Evolutionary conservation across 345 rosid species (phyloP).

Genomic region (Excoecaria cochinchinensis): DNA sequence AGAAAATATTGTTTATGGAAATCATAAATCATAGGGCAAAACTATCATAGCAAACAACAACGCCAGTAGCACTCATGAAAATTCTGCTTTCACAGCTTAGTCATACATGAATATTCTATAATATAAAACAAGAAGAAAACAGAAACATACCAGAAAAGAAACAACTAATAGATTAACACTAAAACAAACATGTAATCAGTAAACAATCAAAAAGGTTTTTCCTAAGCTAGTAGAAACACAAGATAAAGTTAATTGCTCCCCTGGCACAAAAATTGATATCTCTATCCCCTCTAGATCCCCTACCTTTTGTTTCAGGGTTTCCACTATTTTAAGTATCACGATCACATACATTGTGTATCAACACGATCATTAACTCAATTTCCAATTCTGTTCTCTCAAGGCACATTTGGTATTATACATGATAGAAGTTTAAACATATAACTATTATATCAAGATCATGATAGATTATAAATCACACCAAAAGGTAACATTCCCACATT

Average conservation of each 20-base stretch:
- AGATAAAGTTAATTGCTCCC: neutral
- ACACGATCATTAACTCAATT: neutral
- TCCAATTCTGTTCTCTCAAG: neutral
- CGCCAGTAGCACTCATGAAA: neutral
- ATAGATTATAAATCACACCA: neutral
- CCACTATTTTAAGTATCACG: neutral
- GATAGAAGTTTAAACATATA: neutral
- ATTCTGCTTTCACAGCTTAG: neutral
- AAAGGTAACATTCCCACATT: neutral
- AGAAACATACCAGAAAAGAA: neutral
- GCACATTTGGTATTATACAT: neutral
- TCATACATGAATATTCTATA: neutral
- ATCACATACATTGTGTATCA: neutral
- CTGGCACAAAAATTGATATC: neutral
- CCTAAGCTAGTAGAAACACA: neutral
- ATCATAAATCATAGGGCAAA: neutral
- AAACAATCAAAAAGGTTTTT: neutral
- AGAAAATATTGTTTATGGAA: too few relatives aligned
- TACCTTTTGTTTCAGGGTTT: neutral
- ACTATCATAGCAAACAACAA: neutral
- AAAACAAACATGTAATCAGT: neutral
- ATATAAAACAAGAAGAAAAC: neutral
- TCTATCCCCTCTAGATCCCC: neutral
- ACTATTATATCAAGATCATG: neutral
- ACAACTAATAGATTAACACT: neutral